Conservation (phyloP, 2,329 filamentous ascomycete genomes). For the Leptographium wingfieldii region DNA sequence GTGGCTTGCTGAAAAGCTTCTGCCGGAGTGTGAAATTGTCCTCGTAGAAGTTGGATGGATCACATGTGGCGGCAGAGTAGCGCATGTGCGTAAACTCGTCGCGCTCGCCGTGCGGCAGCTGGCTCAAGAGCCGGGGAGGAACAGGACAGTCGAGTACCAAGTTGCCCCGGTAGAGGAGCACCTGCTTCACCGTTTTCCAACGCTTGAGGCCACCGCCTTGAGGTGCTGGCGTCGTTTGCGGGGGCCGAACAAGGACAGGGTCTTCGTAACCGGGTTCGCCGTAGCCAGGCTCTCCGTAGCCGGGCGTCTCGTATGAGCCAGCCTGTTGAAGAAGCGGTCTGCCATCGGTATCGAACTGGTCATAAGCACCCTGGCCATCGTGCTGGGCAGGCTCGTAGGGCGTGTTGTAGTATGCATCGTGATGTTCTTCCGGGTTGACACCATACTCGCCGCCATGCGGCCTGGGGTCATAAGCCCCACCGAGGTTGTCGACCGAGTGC, state of each 20-base stretch:
- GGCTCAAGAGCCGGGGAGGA: conserved; percentile 73
- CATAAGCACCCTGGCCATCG: conserved; percentile 45
- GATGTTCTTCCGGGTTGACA: conserved; percentile 71
- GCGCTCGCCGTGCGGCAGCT: conserved; percentile 81
- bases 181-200: conserved; percentile 98
- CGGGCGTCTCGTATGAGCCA: conserved; percentile 29
- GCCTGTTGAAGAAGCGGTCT: conserved; percentile 64
- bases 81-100: conserved; percentile 88
- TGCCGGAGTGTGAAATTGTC: conserved; percentile 87
- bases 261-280: conserved; percentile 22
- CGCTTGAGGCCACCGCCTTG: conserved; percentile 56
- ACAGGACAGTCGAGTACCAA: conserved; percentile 94
- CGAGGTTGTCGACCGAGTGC: conserved; percentile 41
- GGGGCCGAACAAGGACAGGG: background rate
- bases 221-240: conserved; percentile 12
- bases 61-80: conserved; percentile 89
- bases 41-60: conserved; percentile 76
- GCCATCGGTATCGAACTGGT: conserved; percentile 53
- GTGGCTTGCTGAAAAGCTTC: conserved; percentile 78
- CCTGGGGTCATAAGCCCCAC: conserved; percentile 31
- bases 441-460: conserved; percentile 53
- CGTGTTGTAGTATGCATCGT: conserved; percentile 75
- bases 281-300: conserved; percentile 22
- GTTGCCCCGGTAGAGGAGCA: conserved; percentile 93
- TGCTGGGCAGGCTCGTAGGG: conserved; percentile 53